These are phyloP conservation scores for Ceratonia siliqua DNA, from an alignment of 306 rosid genomes.

Conservation along the genomic window DNA sequence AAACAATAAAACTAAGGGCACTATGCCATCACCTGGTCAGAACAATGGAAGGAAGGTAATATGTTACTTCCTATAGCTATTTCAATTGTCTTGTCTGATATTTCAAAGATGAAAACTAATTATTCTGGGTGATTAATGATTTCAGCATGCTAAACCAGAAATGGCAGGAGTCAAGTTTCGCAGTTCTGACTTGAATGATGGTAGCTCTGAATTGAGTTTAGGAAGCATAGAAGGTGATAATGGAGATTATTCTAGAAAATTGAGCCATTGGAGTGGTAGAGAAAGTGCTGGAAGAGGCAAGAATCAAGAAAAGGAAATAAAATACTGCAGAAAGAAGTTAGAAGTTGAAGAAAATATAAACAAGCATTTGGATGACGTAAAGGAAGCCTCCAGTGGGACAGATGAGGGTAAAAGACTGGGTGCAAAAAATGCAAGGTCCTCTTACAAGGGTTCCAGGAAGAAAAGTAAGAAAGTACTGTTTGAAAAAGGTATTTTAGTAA, in stretches of 20 bases:
- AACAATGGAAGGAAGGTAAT: conserved; percentile 67
- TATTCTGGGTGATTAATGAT: conserved; percentile 28
- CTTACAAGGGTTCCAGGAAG: conserved; percentile 59
- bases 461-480: conserved; percentile 58
- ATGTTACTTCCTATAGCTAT: conserved; percentile 8
- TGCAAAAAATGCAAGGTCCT: conserved; percentile 50
- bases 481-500: conserved; percentile 54
- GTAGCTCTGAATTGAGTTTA: conserved; percentile 73
- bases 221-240: conserved; percentile 71
- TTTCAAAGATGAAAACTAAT: conserved; percentile 21
- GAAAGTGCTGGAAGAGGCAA: conserved; percentile 46
- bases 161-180: conserved; percentile 40
- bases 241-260: conserved; percentile 47
- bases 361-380: conserved; percentile 59
- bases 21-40: conserved; percentile 47
- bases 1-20: conserved; percentile 50
- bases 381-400: conserved; percentile 83
- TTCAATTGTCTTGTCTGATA: conserved; percentile 23
- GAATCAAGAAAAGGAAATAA: conserved; percentile 51
- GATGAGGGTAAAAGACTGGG: conserved; percentile 59
- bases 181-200: conserved; percentile 55
- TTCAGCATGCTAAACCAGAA: conserved; percentile 65
- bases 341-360: conserved; percentile 51
- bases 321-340: conserved; percentile 48
- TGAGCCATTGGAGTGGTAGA: conserved; percentile 39